These are phyloP conservation scores for Arabis hirsuta DNA, from an alignment of 345 rosid genomes.

Conservation along the genomic window DNA sequence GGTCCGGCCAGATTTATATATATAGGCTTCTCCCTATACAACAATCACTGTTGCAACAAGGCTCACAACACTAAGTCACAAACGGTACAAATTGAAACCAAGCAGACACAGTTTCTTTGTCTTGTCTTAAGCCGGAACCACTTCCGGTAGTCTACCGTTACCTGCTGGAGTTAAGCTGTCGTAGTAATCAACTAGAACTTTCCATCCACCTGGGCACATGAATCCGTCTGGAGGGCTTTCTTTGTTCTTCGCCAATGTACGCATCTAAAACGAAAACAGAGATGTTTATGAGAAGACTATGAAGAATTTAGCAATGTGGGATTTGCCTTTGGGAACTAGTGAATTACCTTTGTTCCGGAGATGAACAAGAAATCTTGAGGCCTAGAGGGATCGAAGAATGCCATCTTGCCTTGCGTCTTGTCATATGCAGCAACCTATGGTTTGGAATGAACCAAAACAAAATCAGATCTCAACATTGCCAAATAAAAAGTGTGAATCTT, in stretches of 20 bases:
- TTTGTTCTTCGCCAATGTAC: constrained; percentile 86
- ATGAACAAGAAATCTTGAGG: constrained; percentile 92
- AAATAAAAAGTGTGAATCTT: background rate
- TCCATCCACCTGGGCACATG: constrained; percentile 98
- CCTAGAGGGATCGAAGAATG: constrained; percentile 92
- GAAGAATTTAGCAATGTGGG: background rate
- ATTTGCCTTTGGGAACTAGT: background rate
- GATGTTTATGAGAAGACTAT: constrained; percentile 2
- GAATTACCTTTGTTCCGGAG: constrained; percentile 89
- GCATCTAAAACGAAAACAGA: constrained; percentile 56
- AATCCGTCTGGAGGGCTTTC: constrained; percentile 96
- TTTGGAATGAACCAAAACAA: no score
- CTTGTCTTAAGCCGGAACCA: constrained; percentile 60
- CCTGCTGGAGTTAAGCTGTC: constrained; percentile 63
- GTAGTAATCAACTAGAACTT: constrained; percentile 87
- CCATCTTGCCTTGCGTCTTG: constrained; percentile 96
- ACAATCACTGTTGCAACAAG: constrained; percentile 33
- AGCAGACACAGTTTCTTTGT: constrained; percentile 12
- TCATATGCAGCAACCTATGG: constrained; percentile 92
- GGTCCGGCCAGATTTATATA: constrained; percentile 30
- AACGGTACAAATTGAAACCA: constrained; percentile 19
- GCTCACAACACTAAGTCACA: constrained; percentile 29
- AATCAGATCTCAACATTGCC: constrained; percentile 11
- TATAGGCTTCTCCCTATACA: constrained; percentile 37
- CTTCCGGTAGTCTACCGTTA: constrained; percentile 59